Base-by-base conservation (phyloP, 768 basidiomycete species). In the Glaciozyma martinii region DNA sequence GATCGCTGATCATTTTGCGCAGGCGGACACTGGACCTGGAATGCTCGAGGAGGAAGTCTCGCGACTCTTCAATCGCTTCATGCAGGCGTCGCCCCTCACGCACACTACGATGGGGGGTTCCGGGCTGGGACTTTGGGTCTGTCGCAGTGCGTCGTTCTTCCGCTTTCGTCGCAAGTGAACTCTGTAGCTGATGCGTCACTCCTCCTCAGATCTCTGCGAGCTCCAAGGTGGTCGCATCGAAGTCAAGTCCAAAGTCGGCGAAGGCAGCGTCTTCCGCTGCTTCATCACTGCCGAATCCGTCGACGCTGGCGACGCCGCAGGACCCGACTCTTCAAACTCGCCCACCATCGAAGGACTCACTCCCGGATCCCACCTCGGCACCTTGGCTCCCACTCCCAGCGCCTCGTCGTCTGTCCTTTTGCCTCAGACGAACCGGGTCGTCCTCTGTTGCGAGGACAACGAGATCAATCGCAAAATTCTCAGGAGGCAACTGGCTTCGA, bases 51-150 rank as follows among this genome's bases (percentile, higher is more conserved):
- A 72, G n/a, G 74, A 75, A 59, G 64, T 74, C 23, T 61, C 70
- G 0, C 66, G 70, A 44, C 61, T 77, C 23, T 77, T 77, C 66
- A 71, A 75, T 43, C 62, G 73, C 15, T 75, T 76, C 63, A 67
- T 68, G 52, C 72, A 76, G 69, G 71, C 71, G 6, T 75, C 73
- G 23, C 72, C 73, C 21, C 71, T 75, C 67, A 75, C 73, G 2
- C 73, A 74, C 57, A 73, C 72, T 23, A 69, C 73, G 27, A 76
- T 73, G 62, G 76, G 76, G 5, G 76, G 76, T 13, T 71, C 68
- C 16, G 76, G 76, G 5, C 63, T 77, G 5, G 76, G 76, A 0
- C 57, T 77, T 19, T 76, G 74, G 71, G 72, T 76, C 60, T 73
- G 71, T 56, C 61, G 71, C 43, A 75, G 72, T 73, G 72, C 23